Evolutionary conservation across 306 rosid genomes (phyloP), one percentile per base, ranked within the genome.

Genomic region (Urtica urens): DNA sequence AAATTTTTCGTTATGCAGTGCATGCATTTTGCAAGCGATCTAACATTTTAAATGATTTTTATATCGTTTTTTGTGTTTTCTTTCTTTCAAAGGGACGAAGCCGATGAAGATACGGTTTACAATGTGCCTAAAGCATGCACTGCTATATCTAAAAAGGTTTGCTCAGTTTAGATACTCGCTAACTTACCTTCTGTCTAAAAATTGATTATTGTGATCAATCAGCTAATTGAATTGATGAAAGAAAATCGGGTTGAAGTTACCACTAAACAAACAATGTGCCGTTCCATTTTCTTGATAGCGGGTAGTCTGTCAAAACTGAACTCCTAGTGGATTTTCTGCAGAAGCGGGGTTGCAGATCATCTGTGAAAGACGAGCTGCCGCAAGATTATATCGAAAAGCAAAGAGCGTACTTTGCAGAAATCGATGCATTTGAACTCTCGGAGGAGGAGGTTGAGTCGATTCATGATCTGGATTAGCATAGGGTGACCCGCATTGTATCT

Each of bases 381-480:
- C 56, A 63, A 57, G 88, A 76, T 44, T 81, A 69, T 55, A 64
- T 87, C 7, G 63, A 72, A 51, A 57, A 78, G 59, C 87, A 87
- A 70, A 72, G 46, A 31, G 83, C 94, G 0, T 83, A 83, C 60
- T 80, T 64, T 58, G 77, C 70, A 38, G 94, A 83, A 72, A 57
- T 87, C 8, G 88, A 87, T 67, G 75, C 77, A 60, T 83, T 71
- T 53, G 60, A 78, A 51, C 73, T 87, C 22, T 49, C 58, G 4
- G 87, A 58, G 33, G 96, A 87, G 68, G 96, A 73, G 66, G 83
- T 72, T 52, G 72, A 75, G 30, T 73, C 77, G 41, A 43, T 22
- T 45, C 45, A 37, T 27, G 76, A 77, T 53, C 63, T 73, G 42
- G 86, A 82, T n/a, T 77, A 50, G 35, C 66, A 39, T 50, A 19